Evolutionary conservation across 2,329 filamentous ascomycete species (phyloP), one percentile per base, ranked within the genome.

Genomic region (Aspergillus bombycis): DNA sequence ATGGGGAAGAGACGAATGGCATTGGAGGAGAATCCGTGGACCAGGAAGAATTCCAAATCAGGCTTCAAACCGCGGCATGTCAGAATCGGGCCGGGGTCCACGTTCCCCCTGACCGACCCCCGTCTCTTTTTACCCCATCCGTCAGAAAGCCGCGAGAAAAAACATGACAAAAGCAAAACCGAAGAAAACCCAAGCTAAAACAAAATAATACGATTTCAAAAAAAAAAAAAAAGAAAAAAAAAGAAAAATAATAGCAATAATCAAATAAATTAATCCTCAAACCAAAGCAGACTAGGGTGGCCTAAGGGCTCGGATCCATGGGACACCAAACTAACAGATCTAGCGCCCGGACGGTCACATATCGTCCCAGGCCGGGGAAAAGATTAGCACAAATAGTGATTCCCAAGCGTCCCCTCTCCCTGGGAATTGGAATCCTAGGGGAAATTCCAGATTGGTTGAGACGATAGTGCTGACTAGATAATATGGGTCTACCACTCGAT

Each of bases 331-430:
- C 58, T 65, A 65, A 48, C 34, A 36, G 63, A 63, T 63, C 63
- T 61, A 61, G 63, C 54, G 63, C 55, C 63, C 63, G 62, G 32
- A 50, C 55, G 59, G 62, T 38, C 61, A 59, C 48, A 43, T 57
- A 60, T 50, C 58, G 54, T 53, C 30, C 45, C 36, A 52, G 41
- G 50, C 55, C 58, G 62, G 62, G 62, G 62, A 46, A 58, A 53
- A 19, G 23, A 21, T 60, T 62, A 59, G 61, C 46, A 52, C n/a
- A 19, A 41, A 41, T 28, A 53, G 60, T 60, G 43, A 58, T 52
- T 52, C 16, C 3, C 26, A 52, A 30, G 28, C 28, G 48, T 52
- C 48, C 28, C 48, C 28, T 52, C 48, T 52, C 48, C 19, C 28
- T 32, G 19, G 48, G 26, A 52, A 16, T 32, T 2, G 7, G n/a